A percentile compares a stretch with the other conserved stretches of the same genome.
phyloP scores from a whole-genome alignment of 176 grass and related monocot genomes.

The Saccharum spontaneum region DNA sequence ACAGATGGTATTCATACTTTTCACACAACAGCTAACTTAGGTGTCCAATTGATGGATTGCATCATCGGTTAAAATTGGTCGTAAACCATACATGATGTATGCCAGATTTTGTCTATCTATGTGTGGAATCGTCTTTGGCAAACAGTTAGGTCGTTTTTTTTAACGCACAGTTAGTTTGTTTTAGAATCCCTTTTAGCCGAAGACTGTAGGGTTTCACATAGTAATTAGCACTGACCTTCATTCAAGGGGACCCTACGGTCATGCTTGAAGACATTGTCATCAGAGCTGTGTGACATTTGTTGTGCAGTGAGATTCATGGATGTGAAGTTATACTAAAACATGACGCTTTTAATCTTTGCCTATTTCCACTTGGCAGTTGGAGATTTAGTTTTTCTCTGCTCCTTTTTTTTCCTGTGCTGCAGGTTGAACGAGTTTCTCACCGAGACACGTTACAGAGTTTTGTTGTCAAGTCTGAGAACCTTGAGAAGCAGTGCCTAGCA shows the following conservation, averaged over 20 bases:
- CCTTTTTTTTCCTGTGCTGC: slow-evolving; percentile 5
- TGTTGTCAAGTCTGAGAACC: slow-evolving; percentile 87
- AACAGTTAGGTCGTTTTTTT: background rate
- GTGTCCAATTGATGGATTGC: background rate
- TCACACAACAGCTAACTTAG: background rate
- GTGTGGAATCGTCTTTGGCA: background rate
- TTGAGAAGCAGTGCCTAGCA: slow-evolving; percentile 87
- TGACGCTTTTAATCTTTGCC: background rate
- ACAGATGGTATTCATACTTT: slow-evolving; percentile 72
- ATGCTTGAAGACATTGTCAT: background rate
- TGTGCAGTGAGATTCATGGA: background rate
- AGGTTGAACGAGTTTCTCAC: slow-evolving; percentile 92
- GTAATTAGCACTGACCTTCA: background rate
- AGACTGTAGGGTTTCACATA: background rate
- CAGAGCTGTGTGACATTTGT: background rate
- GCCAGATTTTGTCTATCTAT: background rate
- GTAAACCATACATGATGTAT: background rate
- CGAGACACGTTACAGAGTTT: slow-evolving; percentile 81
- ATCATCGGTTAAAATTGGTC: background rate
- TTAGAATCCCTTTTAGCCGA: background rate
- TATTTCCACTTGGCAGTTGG: background rate
- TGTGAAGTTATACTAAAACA: background rate
- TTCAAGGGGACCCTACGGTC: background rate
- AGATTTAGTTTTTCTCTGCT: background rate
- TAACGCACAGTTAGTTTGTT: background rate